A percentile compares a stretch with the other conserved stretches of the same genome.
These are phyloP conservation scores for Solanum neorickii DNA, from an alignment of 257 asterid species.

Conservation along the genomic window DNA sequence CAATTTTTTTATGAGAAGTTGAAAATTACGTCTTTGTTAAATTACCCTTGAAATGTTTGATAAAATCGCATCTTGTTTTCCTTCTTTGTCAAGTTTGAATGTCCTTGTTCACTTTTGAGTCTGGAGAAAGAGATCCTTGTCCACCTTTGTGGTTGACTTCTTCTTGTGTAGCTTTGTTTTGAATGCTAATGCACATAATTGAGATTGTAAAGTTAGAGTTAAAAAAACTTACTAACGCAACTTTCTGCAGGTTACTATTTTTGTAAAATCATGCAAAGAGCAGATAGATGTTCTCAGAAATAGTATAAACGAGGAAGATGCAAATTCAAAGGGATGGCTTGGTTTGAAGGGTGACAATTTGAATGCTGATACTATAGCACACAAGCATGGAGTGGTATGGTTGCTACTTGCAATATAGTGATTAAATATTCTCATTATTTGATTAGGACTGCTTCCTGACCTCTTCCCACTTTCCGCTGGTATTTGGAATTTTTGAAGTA, in stretches of 20 bases:
- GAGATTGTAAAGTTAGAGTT: background rate
- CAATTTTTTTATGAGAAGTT: background rate
- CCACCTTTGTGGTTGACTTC: background rate
- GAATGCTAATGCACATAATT: background rate
- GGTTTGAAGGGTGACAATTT: constrained; percentile 43
- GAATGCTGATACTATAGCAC: constrained; percentile 79
- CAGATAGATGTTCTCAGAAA: constrained; percentile 76
- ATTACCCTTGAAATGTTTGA: background rate
- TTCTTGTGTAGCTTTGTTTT: background rate
- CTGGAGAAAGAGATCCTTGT: background rate
- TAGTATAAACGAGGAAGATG: constrained; percentile 62
- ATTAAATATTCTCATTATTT: background rate
- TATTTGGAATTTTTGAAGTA: background rate
- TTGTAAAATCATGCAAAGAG: constrained; percentile 86
- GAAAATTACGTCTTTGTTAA: background rate
- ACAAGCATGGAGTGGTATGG: constrained; percentile 90
- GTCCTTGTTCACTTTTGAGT: background rate
- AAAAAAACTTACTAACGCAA: background rate
- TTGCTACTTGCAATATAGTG: background rate
- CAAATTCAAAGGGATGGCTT: constrained; percentile 84
- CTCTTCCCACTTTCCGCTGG: background rate
- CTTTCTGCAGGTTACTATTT: constrained; percentile 60
- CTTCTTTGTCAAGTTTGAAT: constrained; percentile 1
- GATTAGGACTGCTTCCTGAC: background rate
- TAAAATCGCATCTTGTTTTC: background rate